Evolutionary conservation across 352 stramenopile species (phyloP).

Genomic region (Globisporangium parvum): DNA sequence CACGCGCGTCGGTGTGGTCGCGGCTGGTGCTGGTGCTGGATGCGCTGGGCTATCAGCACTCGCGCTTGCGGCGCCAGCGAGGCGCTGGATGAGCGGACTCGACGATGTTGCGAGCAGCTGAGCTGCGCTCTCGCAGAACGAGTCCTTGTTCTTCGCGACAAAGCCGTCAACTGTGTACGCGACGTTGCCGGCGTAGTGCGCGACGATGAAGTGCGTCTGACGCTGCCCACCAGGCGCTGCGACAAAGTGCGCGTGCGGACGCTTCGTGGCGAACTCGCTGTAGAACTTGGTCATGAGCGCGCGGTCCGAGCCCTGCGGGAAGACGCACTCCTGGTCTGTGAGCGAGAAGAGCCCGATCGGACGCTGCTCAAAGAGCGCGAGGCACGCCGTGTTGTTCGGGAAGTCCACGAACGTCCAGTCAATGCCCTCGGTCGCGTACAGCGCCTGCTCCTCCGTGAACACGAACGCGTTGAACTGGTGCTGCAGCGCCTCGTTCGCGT

Average conservation of each 20-base stretch:
- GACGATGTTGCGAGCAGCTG: constrained; percentile 46
- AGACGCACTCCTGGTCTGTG: constrained; percentile 77
- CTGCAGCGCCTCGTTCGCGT: constrained; percentile 84
- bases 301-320: constrained; percentile 65
- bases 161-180: constrained; percentile 79
- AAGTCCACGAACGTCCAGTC: constrained; percentile 71
- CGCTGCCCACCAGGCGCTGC: constrained; percentile 40
- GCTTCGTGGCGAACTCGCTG: constrained; percentile 62
- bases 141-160: constrained; percentile 89
- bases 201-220: constrained; percentile 73
- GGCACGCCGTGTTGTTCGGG: constrained; percentile 68
- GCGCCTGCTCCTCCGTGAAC: constrained; percentile 87
- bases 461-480: constrained; percentile 89
- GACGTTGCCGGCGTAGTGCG: constrained; percentile 82
- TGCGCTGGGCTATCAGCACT: neutral
- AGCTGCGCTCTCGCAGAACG: constrained; percentile 67
- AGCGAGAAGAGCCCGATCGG: constrained; percentile 80
- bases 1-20: constrained; percentile 9
- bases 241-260: constrained; percentile 45
- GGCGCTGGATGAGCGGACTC: constrained; percentile 56
- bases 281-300: constrained; percentile 78
- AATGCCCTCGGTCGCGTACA: constrained; percentile 78
- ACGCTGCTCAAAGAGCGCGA: constrained; percentile 76
- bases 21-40: neutral
- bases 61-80: constrained; percentile 17